Base-by-base conservation (phyloP, 345 rosid species). In the Jatropha curcas region DNA sequence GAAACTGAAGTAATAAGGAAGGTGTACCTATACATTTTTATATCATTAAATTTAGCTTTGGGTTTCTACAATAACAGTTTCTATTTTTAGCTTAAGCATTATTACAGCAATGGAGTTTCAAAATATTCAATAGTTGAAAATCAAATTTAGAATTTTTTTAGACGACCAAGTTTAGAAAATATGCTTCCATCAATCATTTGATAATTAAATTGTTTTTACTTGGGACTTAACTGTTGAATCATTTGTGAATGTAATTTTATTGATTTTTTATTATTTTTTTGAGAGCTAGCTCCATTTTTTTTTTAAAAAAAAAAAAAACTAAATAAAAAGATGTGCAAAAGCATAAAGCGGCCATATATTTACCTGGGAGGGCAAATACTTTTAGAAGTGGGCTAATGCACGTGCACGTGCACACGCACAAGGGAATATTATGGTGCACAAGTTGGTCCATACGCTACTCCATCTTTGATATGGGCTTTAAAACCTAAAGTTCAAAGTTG, bases 31-130 rank as follows among this genome's bases (percentile, higher is more conserved):
- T 11, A 27, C 28, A 64, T 33, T 66, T 61, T 22, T 57, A 66
- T 46, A 12, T 19, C 13, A 48, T 60, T 33, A 41, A 59, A 30
- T 30, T 52, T 16, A 25, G 53, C 56, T 73, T 65, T 56, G 8
- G 25, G 34, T 45, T 41, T 33, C 28, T 20, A 43, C 35, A 20
- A 11, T 30, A 22, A 14, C 71, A 65, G 67, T 55, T 68, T 55
- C 73, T 62, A 68, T 50, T 75, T 35, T 41, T 30, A 68, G 62
- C 73, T 48, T 20, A 17, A 68, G 52, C 53, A 67, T 60, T 25
- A 52, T 60, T 67, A 16, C 62, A 25, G 5, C 50, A n/a, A 70
- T n/a, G n/a, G n/a, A n/a, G n/a, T n/a, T n/a, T n/a, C n/a, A n/a
- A n/a, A n/a, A n/a, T n/a, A n/a, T n/a, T n/a, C n/a, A n/a, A n/a